Percentiles rank a stretch among this genome's conserved stretches.
These are phyloP conservation scores for Chlorella sorokiniana DNA, from an alignment of 139 green algal species.

Conservation along the genomic window DNA sequence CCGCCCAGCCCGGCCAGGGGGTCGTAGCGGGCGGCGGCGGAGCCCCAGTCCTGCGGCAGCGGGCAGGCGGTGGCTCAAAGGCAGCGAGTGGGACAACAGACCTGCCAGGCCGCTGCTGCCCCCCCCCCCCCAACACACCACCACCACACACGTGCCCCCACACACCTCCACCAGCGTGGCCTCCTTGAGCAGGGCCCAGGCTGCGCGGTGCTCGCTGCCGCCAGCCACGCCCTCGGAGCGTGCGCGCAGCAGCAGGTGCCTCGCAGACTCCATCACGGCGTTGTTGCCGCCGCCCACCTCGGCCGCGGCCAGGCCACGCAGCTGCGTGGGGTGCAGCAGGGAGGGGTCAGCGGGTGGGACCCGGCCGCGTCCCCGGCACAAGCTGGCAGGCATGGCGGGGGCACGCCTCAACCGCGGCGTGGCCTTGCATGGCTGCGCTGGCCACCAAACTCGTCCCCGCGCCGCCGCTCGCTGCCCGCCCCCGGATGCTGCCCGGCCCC, in stretches of 20 bases:
- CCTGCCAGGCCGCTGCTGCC: not conserved
- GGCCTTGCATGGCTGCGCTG: too few relatives aligned
- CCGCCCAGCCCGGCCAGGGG: not conserved
- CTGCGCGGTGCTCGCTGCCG: not conserved
- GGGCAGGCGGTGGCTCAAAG: not conserved
- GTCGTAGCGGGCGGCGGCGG: not conserved
- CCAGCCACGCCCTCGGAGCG: not conserved
- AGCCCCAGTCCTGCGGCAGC: not conserved
- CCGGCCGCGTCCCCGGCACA: too few relatives aligned
- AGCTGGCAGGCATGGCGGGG: too few relatives aligned
- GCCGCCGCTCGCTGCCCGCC: too few relatives aligned
- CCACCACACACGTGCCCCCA: too few relatives aligned
- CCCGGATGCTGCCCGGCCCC: not conserved
- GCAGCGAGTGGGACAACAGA: not conserved
- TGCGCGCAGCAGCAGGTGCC: not conserved
- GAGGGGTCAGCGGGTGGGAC: too few relatives aligned
- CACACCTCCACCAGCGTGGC: constrained; percentile 2
- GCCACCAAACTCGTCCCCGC: too few relatives aligned
- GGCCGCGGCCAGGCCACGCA: not conserved
- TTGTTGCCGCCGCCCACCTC: not conserved
- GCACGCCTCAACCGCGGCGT: too few relatives aligned
- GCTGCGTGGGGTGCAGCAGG: too few relatives aligned
- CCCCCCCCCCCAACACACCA: too few relatives aligned
- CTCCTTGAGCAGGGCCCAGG: not conserved
- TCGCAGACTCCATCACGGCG: not conserved